phyloP scores from a whole-genome alignment of 2,329 filamentous ascomycete genomes.

The Magnaporthiopsis rhizophila region DNA sequence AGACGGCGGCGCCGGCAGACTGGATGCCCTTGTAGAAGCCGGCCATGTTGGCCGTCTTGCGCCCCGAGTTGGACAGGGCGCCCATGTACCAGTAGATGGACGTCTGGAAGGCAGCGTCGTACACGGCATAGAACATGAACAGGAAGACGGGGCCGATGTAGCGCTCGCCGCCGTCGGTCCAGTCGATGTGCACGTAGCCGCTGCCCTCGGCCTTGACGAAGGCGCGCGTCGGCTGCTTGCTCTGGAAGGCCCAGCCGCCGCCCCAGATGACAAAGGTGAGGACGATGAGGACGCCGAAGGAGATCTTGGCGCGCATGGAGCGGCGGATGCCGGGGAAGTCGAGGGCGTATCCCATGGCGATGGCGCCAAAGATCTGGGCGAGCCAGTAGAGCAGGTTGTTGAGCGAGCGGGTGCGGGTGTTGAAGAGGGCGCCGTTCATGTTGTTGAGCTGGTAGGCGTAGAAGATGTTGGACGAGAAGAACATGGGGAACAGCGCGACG shows the following conservation, averaged over 20 bases:
- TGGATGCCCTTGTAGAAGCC: slow-evolving; percentile 55
- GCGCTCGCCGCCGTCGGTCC: slow-evolving; percentile 36
- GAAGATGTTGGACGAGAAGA: slow-evolving; percentile 73
- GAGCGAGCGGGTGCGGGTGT: slow-evolving; percentile 62
- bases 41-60: slow-evolving; percentile 85
- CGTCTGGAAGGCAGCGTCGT: slow-evolving; percentile 85
- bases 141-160: slow-evolving; percentile 52
- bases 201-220: slow-evolving; percentile 16
- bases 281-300: slow-evolving; percentile 52
- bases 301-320: slow-evolving; percentile 57
- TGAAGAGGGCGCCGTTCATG: slow-evolving; percentile 64
- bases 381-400: slow-evolving; percentile 75
- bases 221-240: slow-evolving; percentile 44
- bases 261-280: slow-evolving; percentile 77
- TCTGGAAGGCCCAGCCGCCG: slow-evolving; percentile 72
- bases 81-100: slow-evolving; percentile 96
- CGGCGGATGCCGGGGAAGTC: slow-evolving; percentile 55
- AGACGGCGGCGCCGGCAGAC: slow-evolving; percentile 75
- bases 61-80: slow-evolving; percentile 82
- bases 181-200: slow-evolving; percentile 43
- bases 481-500: slow-evolving; percentile 71
- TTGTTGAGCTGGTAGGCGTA: slow-evolving; percentile 68
- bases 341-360: slow-evolving; percentile 63
- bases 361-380: slow-evolving; percentile 69
- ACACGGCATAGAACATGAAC: slow-evolving; percentile 86